phyloP scores from a whole-genome alignment of 1,284 basidiomycete species.

The Fomes fomentarius region DNA sequence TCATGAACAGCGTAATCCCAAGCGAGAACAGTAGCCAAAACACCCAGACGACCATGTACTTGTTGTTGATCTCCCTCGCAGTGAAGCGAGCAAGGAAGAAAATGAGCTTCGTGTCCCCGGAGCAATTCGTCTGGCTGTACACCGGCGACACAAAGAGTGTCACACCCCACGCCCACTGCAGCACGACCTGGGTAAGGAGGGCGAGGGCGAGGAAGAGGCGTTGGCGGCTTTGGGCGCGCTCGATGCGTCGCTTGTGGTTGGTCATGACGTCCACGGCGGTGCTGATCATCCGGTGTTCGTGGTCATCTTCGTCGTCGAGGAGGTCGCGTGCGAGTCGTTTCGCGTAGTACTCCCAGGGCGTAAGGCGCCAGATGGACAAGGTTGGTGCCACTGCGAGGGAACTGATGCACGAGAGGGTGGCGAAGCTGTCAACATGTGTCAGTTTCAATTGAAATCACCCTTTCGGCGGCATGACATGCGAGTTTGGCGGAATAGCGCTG shows the following conservation, averaged over 20 bases:
- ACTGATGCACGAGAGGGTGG: slow-evolving; percentile 35
- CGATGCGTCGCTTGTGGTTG: slow-evolving; percentile 18
- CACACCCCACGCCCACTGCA: slow-evolving; percentile 37
- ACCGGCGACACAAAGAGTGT: slow-evolving; percentile 31
- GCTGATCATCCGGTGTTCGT: slow-evolving; percentile 13
- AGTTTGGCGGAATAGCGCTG: no score
- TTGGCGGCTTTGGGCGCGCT: slow-evolving; percentile 26
- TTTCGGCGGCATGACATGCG: no score
- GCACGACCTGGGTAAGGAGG: slow-evolving; percentile 34
- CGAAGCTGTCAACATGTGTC: slow-evolving; percentile 31
- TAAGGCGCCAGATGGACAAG: slow-evolving; percentile 33
- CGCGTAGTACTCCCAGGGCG: slow-evolving; percentile 27
- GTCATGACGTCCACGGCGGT: slow-evolving; percentile 17
- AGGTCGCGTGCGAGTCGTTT: slow-evolving; percentile 26
- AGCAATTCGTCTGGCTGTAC: slow-evolving; percentile 32
- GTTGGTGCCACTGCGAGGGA: slow-evolving; percentile 34
- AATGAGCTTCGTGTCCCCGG: slow-evolving; percentile 26
- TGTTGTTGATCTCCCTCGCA: slow-evolving; percentile 24
- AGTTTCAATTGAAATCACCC: no score
- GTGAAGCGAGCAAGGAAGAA: slow-evolving; percentile 28
- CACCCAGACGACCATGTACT: slow-evolving; percentile 31
- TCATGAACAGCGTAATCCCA: slow-evolving; percentile 29
- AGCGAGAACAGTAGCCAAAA: slow-evolving; percentile 35
- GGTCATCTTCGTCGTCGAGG: slow-evolving; percentile 15
- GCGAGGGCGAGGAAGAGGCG: slow-evolving; percentile 32